Percentiles rank a stretch among this genome's conserved stretches.
Conservation (phyloP, 2,329 filamentous ascomycete species). For the Phaeomoniella chlamydospora region DNA sequence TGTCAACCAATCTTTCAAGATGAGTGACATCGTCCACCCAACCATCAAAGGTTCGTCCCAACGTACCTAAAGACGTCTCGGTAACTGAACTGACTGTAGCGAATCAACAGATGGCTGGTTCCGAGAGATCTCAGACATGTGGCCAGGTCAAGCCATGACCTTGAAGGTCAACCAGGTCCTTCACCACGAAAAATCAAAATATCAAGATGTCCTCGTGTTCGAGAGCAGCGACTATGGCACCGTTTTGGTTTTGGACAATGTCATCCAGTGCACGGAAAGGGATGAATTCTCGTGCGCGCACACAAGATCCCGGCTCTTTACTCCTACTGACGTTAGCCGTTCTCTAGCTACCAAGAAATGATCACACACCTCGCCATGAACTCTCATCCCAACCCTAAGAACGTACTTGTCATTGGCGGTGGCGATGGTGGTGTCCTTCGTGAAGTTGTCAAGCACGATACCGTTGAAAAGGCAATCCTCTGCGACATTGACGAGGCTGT, state of each 20-base stretch:
- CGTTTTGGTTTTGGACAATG: constrained; percentile 94
- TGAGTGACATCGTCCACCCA: constrained; percentile 59
- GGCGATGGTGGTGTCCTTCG: constrained; percentile 95
- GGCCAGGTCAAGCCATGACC: constrained; percentile 98
- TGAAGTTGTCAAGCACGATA: constrained; percentile 98
- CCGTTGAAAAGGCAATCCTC: constrained; percentile 86
- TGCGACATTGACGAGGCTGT: constrained; percentile 99
- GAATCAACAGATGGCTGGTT: constrained; percentile 84
- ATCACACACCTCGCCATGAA: constrained; percentile 98
- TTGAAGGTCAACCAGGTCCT: constrained; percentile 95
- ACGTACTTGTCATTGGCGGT: constrained; percentile 94
- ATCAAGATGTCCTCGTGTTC: constrained; percentile 98
- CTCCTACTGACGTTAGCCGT: no score
- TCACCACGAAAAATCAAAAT: constrained; percentile 98
- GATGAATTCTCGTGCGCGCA: constrained; percentile 75
- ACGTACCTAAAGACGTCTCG: not conserved
- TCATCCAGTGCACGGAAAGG: constrained; percentile 96
- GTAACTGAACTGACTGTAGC: constrained; percentile 1
- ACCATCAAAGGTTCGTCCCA: constrained; percentile 49
- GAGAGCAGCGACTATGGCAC: constrained; percentile 94
- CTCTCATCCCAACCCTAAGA: constrained; percentile 95
- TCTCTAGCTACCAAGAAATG: constrained; percentile 84
- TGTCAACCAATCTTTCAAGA: constrained; percentile 23
- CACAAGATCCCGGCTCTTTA: no score
- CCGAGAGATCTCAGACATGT: constrained; percentile 97